These are phyloP conservation scores for Entophlyctis helioformis DNA, from an alignment of 192 early-diverging fungal species.

Conservation along the genomic window DNA sequence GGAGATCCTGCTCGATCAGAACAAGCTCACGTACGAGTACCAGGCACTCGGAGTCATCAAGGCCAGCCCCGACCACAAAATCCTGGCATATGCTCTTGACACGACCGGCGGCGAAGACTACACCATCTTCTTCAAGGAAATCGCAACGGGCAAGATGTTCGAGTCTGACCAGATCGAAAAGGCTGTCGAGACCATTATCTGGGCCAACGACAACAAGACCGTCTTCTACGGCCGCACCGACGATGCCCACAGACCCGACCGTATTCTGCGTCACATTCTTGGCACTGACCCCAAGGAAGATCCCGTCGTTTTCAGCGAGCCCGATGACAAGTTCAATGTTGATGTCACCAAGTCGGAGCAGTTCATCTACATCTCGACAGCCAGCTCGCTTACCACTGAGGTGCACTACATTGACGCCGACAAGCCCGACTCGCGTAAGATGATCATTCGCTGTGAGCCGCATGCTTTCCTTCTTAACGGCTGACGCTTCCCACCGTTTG, in stretches of 20 bases:
- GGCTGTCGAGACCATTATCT: slow-evolving; percentile 7
- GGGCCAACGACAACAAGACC: slow-evolving; percentile 16
- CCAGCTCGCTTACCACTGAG: slow-evolving; percentile 19
- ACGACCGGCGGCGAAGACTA: slow-evolving; percentile 29
- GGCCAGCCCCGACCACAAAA: slow-evolving; percentile 18
- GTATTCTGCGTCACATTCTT: slow-evolving; percentile 15
- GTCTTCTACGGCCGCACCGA: slow-evolving; percentile 24
- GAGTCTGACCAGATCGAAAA: slow-evolving; percentile 9
- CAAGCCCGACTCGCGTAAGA: slow-evolving; percentile 6
- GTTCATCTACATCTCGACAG: slow-evolving; percentile 17
- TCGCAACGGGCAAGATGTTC: slow-evolving; percentile 17
- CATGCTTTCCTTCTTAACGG: too few relatives aligned
- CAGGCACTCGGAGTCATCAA: slow-evolving; percentile 9
- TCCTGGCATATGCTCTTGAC: slow-evolving; percentile 30
- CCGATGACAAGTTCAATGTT: slow-evolving; percentile 26
- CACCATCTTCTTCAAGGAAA: slow-evolving; percentile 24
- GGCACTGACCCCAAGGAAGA: slow-evolving; percentile 12
- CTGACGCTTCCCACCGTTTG: too few relatives aligned
- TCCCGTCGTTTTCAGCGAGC: slow-evolving; percentile 21
- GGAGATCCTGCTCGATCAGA: slow-evolving; percentile 19
- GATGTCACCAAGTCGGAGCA: slow-evolving; percentile 11
- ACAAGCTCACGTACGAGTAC: slow-evolving; percentile 15
- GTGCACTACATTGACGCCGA: slow-evolving; percentile 12
- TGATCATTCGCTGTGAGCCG: too few relatives aligned
- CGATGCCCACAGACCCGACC: slow-evolving; percentile 16